Percentiles rank a stretch among this genome's conserved stretches.
Evolutionary conservation across 352 stramenopile species (phyloP).

Genomic region (Salisapilia sapeloensis): DNA sequence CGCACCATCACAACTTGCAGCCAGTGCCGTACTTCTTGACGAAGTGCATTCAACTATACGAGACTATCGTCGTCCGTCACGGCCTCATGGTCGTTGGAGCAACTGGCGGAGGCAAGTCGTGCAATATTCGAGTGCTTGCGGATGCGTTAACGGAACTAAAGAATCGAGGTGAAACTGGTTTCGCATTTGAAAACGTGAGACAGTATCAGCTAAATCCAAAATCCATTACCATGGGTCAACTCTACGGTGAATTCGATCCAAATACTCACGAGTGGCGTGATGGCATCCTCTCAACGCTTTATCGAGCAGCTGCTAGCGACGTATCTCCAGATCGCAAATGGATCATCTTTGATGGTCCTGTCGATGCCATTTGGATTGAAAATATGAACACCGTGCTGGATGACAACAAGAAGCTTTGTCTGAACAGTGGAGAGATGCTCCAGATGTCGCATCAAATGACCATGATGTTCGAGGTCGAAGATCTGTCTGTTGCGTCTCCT

Average conservation of each 20-base stretch:
- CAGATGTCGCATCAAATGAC: conserved; percentile 93
- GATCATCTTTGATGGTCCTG: conserved; percentile 90
- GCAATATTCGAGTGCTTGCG: conserved; percentile 82
- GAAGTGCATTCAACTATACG: conserved; percentile 91
- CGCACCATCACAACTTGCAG: conserved; percentile 69
- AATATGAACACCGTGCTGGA: conserved; percentile 95
- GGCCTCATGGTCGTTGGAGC: conserved; percentile 92
- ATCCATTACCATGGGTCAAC: conserved; percentile 88
- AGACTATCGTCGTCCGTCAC: conserved; percentile 89
- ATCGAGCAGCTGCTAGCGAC: conserved; percentile 74
- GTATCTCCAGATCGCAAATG: conserved; percentile 87
- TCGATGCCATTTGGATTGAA: conserved; percentile 93
- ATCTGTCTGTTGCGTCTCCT: conserved; percentile 86
- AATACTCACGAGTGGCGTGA: conserved; percentile 94
- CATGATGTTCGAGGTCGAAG: conserved; percentile 97
- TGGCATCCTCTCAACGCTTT: conserved; percentile 89
- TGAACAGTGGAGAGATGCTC: conserved; percentile 90
- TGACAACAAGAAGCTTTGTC: conserved; percentile 91
- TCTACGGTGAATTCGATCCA: conserved; percentile 91
- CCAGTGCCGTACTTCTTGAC: conserved; percentile 84
- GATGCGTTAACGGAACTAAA: conserved; percentile 82
- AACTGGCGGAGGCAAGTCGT: conserved; percentile 82
- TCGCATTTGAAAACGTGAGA: conserved; percentile 80
- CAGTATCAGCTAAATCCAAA: conserved; percentile 91
- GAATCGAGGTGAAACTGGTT: conserved; percentile 44